phyloP scores from a whole-genome alignment of 108 stramenopile species.

The Chaetoceros tenuissimus region DNA sequence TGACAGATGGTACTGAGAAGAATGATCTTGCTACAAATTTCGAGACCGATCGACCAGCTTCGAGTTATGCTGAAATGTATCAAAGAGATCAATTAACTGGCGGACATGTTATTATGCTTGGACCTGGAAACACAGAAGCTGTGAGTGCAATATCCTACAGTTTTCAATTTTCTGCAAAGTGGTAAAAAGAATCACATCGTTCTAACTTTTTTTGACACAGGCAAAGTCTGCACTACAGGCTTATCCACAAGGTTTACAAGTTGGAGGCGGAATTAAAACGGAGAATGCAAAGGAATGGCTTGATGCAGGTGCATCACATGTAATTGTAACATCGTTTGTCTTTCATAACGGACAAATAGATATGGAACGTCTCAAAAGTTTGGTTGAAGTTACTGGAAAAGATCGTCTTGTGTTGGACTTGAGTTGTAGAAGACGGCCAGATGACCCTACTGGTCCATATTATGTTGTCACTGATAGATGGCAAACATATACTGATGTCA shows the following conservation, averaged over 20 bases:
- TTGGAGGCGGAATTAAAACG: conserved; percentile 91
- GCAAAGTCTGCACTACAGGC: conserved; percentile 70
- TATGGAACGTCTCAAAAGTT: conserved; percentile 53
- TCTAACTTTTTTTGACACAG: conserved; percentile 1
- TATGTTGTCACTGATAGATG: conserved; percentile 94
- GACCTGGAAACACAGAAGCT: conserved; percentile 83
- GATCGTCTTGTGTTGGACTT: conserved; percentile 93
- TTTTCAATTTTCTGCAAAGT: no score
- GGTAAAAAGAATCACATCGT: no score
- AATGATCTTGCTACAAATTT: conserved; percentile 75
- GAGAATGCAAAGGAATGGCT: conserved; percentile 81
- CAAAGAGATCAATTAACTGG: conserved; percentile 64
- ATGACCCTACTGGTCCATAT: conserved; percentile 35
- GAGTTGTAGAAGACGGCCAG: conserved; percentile 69
- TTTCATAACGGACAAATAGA: conserved; percentile 82
- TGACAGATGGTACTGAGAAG: conserved; percentile 35
- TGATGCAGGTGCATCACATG: conserved; percentile 87
- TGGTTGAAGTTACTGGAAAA: conserved; percentile 64
- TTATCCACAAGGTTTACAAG: conserved; percentile 86
- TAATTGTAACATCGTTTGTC: conserved; percentile 95
- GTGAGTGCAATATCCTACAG: conserved; percentile 12
- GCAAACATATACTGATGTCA: conserved; percentile 89
- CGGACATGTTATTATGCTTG: conserved; percentile 98
- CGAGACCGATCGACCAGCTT: conserved; percentile 66
- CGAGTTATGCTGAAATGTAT: conserved; percentile 76